These are phyloP conservation scores for Gorgonomyces haynaldii DNA, from an alignment of 192 early-diverging fungal species.

Conservation along the genomic window DNA sequence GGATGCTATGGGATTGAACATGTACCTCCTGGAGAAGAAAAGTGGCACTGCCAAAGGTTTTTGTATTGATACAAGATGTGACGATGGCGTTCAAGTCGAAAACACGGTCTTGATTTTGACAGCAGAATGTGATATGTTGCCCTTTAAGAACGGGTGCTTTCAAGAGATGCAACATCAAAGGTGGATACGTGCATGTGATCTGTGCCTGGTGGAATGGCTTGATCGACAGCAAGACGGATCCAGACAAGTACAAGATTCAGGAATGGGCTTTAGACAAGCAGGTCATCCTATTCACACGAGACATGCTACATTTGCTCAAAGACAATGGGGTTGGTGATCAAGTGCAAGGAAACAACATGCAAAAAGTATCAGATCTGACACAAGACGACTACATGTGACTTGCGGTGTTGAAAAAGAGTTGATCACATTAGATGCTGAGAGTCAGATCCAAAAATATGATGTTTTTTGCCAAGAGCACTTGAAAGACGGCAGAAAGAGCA, in stretches of 20 bases:
- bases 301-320: conserved; percentile 8
- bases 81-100: conserved; percentile 2
- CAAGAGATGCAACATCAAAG: conserved; percentile 7
- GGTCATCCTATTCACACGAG: background rate
- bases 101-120: background rate
- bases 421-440: no score
- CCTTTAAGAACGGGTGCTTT: conserved; percentile 1
- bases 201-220: conserved; percentile 12
- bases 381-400: conserved; percentile 8
- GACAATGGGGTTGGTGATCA: conserved; percentile 3
- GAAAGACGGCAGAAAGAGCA: no score
- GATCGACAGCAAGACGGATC: conserved; percentile 6
- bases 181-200: conserved; percentile 10
- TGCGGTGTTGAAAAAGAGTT: conserved; percentile 12
- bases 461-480: background rate
- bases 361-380: conserved; percentile 6
- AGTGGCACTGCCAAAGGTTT: conserved; percentile 9
- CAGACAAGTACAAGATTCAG: background rate
- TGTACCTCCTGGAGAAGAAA: conserved; percentile 5
- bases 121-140: conserved; percentile 5
- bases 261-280: conserved; percentile 6
- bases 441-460: background rate
- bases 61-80: conserved; percentile 3
- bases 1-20: conserved; percentile 1
- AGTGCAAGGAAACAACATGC: conserved; percentile 5